These are phyloP conservation scores for Oxalis stricta DNA, from an alignment of 441 rosid species.

Conservation along the genomic window DNA sequence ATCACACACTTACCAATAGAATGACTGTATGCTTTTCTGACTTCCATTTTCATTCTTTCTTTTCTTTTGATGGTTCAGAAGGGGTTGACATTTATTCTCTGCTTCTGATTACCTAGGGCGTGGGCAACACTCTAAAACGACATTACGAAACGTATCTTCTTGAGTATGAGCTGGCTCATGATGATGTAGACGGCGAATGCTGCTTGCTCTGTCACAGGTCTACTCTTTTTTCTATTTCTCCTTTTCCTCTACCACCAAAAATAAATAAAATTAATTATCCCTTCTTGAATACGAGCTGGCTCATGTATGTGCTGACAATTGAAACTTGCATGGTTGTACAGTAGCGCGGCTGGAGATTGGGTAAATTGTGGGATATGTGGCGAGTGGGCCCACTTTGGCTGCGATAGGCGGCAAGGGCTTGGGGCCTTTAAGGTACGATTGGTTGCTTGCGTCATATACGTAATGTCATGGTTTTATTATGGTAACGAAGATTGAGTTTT, in stretches of 20 bases:
- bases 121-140: conserved; percentile 89
- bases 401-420: conserved; percentile 95
- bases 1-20: conserved; percentile 90
- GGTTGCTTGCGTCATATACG: no score
- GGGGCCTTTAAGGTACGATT: conserved; percentile 85
- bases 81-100: not conserved
- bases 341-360: conserved; percentile 99
- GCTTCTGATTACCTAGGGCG: conserved; percentile 48
- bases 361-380: conserved; percentile 95
- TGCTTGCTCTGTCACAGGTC: conserved; percentile 95
- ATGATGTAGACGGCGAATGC: conserved; percentile 98
- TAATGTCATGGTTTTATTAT: no score
- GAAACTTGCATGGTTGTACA: conserved; percentile 23
- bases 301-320: conserved; percentile 4
- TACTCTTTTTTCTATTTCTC: conserved; percentile 9
- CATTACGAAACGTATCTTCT: conserved; percentile 94
- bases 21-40: conserved; percentile 65
- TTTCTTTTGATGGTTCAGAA: conserved; percentile 2
- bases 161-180: conserved; percentile 96
- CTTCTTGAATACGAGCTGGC: no score
- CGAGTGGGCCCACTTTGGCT: conserved; percentile 98
- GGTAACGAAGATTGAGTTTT: no score
- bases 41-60: conserved; percentile 1
- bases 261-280: no score
- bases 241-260: not conserved